Conservation (phyloP, 257 asterid genomes). For the Forsythia viridissima region DNA sequence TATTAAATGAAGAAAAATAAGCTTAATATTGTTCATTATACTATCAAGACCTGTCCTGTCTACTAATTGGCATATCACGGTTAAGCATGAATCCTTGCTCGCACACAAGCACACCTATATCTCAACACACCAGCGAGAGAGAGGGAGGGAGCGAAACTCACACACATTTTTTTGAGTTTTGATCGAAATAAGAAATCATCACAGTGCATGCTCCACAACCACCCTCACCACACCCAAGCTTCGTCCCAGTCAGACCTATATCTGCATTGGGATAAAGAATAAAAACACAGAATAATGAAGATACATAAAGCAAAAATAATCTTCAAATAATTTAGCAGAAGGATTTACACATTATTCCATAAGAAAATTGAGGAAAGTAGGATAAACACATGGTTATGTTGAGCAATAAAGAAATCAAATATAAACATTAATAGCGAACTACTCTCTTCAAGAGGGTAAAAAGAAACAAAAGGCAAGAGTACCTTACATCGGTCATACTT, state of each 20-base stretch:
- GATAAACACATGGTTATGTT: background rate
- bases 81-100: background rate
- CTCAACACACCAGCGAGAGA: background rate
- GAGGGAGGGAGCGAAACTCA: slow-evolving; percentile 54
- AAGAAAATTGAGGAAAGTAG: background rate
- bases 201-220: slow-evolving; percentile 99
- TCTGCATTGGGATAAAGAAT: slow-evolving; percentile 45
- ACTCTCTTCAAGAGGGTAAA: background rate
- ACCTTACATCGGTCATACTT: background rate
- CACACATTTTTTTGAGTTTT: slow-evolving; percentile 73
- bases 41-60: background rate
- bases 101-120: background rate
- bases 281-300: slow-evolving; percentile 17
- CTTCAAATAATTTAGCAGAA: slow-evolving; percentile 8
- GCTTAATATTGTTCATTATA: background rate
- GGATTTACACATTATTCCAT: background rate
- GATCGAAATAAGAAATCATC: slow-evolving; percentile 88
- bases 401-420: background rate
- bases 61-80: background rate
- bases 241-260: slow-evolving; percentile 89
- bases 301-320: slow-evolving; percentile 11
- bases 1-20: background rate
- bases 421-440: background rate
- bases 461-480: background rate
- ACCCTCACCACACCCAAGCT: slow-evolving; percentile 99